Evolutionary conservation across 2,329 filamentous ascomycete genomes (phyloP), one percentile per base, ranked within the genome.

Genomic region (Aspergillus sp.): DNA sequence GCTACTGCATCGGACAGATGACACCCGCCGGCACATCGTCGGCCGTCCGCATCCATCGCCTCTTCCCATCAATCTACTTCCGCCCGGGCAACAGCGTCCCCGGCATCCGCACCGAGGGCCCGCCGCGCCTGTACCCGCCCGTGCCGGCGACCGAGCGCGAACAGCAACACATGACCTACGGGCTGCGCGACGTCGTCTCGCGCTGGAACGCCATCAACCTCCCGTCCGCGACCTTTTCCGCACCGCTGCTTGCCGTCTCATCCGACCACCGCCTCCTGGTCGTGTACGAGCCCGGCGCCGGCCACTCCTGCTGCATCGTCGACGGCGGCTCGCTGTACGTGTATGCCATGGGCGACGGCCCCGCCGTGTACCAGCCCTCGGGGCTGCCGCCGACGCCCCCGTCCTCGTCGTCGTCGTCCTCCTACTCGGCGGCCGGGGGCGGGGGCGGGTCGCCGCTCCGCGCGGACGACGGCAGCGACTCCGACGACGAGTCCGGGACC

Each of bases 1-100:
- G 48, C 19, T 63, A 63, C 54, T 61, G 58, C 52, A 54, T 62
- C 36, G 59, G 58, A 11, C 47, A 47, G 23, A 45, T 57, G 34
- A 40, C 51, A 14, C 32, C 21, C 45, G 36, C 45, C 36, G 34
- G 9, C 17, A 31, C 51, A 32, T 32, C 40, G 36, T 5, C n/a
- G 14, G 7, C 45, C 14, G 43, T 54, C 5, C 17, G 34, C 5
- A 45, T 58, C 32, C 31, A 36, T 36, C 57, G 54, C 11, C 47
- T 58, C 38, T 41, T 58, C n/a, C 51, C 55, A 21, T 53, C 50
- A 19, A 45, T 48, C 23, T 46, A 54, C 10, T 42, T 47, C 38
- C 47, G 48, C 11, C 32, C 45, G 16, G 16, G 40, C 46, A 44
- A 45, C 34, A 7, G n/a, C 21, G 45, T 51, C 31, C 25, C 40